These are phyloP conservation scores for Candida labiduridarum DNA, from an alignment of 1,139 yeast genomes.

Conservation along the genomic window DNA sequence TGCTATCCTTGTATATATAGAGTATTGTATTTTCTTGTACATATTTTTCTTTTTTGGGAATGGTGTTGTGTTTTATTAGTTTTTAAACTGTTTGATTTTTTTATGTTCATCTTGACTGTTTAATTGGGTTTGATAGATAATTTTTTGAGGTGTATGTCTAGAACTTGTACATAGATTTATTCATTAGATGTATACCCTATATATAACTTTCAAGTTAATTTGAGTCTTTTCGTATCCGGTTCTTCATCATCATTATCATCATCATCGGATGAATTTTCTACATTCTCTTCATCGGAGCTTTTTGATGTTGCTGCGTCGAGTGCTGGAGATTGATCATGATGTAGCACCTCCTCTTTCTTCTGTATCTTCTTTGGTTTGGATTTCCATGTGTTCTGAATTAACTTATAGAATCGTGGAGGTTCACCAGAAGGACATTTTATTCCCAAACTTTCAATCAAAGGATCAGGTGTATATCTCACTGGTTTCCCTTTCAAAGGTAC, in stretches of 20 bases:
- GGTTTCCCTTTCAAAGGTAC: conserved; percentile 25
- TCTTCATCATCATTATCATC: background rate
- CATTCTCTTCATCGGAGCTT: background rate
- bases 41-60: background rate
- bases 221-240: conserved; percentile 8
- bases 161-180: conserved; percentile 15
- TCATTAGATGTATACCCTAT: conserved; percentile 2
- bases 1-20: conserved; percentile 8
- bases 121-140: conserved; percentile 2
- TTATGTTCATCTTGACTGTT: background rate
- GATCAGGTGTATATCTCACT: conserved; percentile 27
- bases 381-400: conserved; percentile 31
- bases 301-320: conserved; percentile 2
- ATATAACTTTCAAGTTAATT: conserved; percentile 6
- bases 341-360: background rate
- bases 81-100: background rate
- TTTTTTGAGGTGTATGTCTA: background rate
- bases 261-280: conserved; percentile 7
- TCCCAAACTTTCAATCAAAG: conserved; percentile 26
- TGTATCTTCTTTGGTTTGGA: conserved; percentile 4
- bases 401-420: conserved; percentile 45
- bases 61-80: conserved; percentile 2
- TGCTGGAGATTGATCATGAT: background rate
- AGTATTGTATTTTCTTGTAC: background rate
- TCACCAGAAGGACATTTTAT: conserved; percentile 40